phyloP scores from a whole-genome alignment of 805 yeast species.

The Barnettozyma populi region DNA sequence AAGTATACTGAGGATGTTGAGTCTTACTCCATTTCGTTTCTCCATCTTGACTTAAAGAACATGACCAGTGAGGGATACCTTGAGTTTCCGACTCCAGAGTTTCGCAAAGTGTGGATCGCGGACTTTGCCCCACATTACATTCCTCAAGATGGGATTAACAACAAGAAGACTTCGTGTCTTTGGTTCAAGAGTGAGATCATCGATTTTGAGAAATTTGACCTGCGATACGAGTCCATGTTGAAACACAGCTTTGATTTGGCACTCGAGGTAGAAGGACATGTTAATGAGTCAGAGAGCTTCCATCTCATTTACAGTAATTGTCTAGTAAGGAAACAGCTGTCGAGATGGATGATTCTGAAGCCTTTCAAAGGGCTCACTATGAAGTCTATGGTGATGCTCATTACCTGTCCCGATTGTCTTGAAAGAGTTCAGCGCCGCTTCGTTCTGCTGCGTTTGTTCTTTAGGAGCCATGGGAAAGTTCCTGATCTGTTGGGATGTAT shows the following conservation, averaged over 20 bases:
- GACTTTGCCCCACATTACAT: background rate
- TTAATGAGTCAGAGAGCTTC: slow-evolving; percentile 3
- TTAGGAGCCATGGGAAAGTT: slow-evolving; percentile 4
- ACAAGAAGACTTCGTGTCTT: background rate
- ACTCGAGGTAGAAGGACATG: background rate
- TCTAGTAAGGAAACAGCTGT: slow-evolving; percentile 13
- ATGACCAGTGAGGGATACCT: slow-evolving; percentile 5
- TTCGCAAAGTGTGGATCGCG: background rate
- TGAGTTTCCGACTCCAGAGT: background rate
- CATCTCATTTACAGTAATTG: slow-evolving; percentile 9
- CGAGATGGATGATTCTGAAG: slow-evolving; percentile 18
- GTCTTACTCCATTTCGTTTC: slow-evolving; percentile 6
- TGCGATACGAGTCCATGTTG: slow-evolving; percentile 11
- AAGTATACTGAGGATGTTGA: slow-evolving; percentile 7
- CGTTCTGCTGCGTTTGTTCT: slow-evolving; percentile 12
- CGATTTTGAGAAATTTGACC: slow-evolving; percentile 19
- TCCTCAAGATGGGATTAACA: background rate
- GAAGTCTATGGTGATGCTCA: slow-evolving; percentile 1
- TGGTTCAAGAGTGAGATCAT: slow-evolving; percentile 13
- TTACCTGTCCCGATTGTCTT: slow-evolving; percentile 19
- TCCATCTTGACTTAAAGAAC: slow-evolving; percentile 4
- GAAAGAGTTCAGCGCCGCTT: slow-evolving; percentile 11
- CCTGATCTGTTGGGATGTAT: slow-evolving; percentile 17
- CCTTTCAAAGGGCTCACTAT: slow-evolving; percentile 16
- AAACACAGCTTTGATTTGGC: slow-evolving; percentile 1